These are phyloP conservation scores for Trichomonascaceae sp. DNA, from an alignment of 1,139 yeast species.

Conservation along the genomic window DNA sequence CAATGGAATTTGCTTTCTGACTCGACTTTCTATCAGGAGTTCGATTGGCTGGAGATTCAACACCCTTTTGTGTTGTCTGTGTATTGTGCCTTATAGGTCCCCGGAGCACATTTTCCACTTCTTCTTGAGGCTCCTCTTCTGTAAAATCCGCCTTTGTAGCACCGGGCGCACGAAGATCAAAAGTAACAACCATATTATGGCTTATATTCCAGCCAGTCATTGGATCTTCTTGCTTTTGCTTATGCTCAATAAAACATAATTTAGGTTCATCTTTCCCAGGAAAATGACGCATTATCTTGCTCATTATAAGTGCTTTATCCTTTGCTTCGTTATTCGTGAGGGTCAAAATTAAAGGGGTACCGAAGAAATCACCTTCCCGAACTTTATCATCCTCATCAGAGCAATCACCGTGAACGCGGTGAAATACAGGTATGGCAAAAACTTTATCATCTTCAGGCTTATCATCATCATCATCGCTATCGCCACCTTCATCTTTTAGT, in stretches of 20 bases:
- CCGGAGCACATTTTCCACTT: conserved; percentile 1
- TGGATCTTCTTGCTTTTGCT: conserved; percentile 9
- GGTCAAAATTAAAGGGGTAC: conserved; percentile 68
- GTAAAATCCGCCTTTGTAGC: background rate
- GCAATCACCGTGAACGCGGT: conserved; percentile 34
- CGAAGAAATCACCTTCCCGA: conserved; percentile 42
- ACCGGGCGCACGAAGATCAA: conserved; percentile 1
- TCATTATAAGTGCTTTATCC: conserved; percentile 44
- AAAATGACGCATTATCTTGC: conserved; percentile 10
- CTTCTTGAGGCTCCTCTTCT: background rate
- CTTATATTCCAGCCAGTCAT: conserved; percentile 15
- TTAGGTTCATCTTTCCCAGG: conserved; percentile 8
- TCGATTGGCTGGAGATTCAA: background rate
- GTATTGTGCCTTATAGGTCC: background rate
- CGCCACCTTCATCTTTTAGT: background rate
- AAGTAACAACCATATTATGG: conserved; percentile 6
- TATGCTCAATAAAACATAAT: conserved; percentile 10
- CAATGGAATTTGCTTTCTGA: background rate
- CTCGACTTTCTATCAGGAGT: background rate
- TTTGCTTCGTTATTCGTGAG: conserved; percentile 44
- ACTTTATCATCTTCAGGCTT: conserved; percentile 30
- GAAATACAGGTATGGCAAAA: conserved; percentile 63
- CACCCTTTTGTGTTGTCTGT: background rate
- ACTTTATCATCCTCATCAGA: conserved; percentile 35
- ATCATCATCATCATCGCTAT: conserved; percentile 9